Evolutionary conservation across 2,329 filamentous ascomycete genomes (phyloP).

Genomic region (Curvularia eragrostidis): DNA sequence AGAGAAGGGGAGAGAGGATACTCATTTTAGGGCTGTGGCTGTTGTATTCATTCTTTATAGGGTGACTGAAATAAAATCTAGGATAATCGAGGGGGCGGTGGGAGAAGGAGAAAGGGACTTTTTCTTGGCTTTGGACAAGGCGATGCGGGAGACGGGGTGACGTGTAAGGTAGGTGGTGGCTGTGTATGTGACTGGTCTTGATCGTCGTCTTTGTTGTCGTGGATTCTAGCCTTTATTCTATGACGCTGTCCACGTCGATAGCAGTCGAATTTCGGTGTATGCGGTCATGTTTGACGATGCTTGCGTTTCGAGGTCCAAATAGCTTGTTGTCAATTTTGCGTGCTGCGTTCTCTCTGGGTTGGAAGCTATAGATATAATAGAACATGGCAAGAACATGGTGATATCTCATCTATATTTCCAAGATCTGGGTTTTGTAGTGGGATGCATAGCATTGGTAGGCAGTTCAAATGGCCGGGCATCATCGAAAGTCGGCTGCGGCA

Average conservation of each 20-base stretch:
- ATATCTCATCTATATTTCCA: neutral
- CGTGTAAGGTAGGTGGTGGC: neutral
- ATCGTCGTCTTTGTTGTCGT: neutral
- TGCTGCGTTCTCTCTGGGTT: neutral
- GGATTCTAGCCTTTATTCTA: neutral
- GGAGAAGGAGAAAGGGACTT: neutral
- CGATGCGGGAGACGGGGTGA: neutral
- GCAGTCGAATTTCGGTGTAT: neutral
- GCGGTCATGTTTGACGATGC: neutral
- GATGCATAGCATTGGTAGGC: constrained; percentile 7
- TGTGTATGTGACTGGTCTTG: neutral
- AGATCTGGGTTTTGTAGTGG: neutral
- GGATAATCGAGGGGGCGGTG: no score
- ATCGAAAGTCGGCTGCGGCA: constrained; percentile 10
- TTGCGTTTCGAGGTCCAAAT: neutral
- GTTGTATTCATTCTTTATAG: neutral
- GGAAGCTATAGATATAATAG: no score
- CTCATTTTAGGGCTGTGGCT: neutral
- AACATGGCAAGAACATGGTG: neutral
- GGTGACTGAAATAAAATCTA: no score
- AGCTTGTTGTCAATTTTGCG: neutral
- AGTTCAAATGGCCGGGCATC: constrained; percentile 19
- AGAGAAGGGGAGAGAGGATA: neutral
- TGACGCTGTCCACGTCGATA: neutral
- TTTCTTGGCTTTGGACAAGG: neutral